phyloP scores from a whole-genome alignment of 306 rosid species.

The Glycine tomentella region DNA sequence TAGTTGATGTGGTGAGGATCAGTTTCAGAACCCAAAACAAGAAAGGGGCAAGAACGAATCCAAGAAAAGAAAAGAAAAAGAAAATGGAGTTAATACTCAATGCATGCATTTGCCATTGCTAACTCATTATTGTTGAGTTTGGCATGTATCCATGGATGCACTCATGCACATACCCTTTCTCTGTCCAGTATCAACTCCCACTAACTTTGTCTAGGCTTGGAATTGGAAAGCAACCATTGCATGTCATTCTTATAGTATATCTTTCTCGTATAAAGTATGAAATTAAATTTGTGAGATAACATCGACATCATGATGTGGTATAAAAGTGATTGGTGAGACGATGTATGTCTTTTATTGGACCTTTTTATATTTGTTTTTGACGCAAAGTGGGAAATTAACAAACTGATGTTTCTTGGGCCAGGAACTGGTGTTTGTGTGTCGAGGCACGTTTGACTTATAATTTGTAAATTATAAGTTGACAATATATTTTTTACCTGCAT shows the following conservation, averaged over 20 bases:
- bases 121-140: too few relatives aligned
- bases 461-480: background rate
- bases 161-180: too few relatives aligned
- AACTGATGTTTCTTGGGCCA: background rate
- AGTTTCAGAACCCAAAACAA: too few relatives aligned
- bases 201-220: constrained; percentile 49
- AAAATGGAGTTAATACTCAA: too few relatives aligned
- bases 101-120: too few relatives aligned
- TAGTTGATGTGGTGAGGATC: background rate
- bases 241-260: constrained; percentile 23
- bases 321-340: constrained; percentile 44
- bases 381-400: constrained; percentile 2
- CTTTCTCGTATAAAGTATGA: constrained; percentile 35
- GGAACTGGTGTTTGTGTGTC: background rate
- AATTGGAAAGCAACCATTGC: constrained; percentile 37
- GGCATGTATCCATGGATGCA: too few relatives aligned
- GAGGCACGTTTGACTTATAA: background rate
- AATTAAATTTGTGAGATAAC: background rate
- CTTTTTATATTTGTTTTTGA: constrained; percentile 34
- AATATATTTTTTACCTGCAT: too few relatives aligned
- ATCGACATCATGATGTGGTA: constrained; percentile 53
- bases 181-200: constrained; percentile 50
- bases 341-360: constrained; percentile 37
- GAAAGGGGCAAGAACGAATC: too few relatives aligned
- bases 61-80: too few relatives aligned